These are phyloP conservation scores for Noccaea caerulescens DNA, from an alignment of 345 rosid genomes.

Conservation along the genomic window DNA sequence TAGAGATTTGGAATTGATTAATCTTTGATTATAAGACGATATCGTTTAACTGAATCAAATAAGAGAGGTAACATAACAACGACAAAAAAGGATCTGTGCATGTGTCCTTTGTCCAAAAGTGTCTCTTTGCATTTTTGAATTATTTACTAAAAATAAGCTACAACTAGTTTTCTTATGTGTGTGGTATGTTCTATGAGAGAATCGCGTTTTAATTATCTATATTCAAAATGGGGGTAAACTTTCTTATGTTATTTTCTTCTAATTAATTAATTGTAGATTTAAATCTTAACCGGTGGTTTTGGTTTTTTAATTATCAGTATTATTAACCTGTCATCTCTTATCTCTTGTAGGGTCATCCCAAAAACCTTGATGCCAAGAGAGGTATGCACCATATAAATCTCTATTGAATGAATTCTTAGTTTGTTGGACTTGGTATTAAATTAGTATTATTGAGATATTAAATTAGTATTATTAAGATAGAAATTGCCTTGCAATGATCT, in stretches of 20 bases:
- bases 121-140: conserved; percentile 33
- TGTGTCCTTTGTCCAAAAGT: conserved; percentile 36
- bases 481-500: conserved; percentile 42
- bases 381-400: conserved; percentile 52
- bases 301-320: not conserved
- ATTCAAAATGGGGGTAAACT: conserved; percentile 31
- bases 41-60: conserved; percentile 5
- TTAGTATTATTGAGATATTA: conserved; percentile 32
- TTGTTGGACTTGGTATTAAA: conserved; percentile 30
- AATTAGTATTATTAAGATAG: conserved; percentile 30
- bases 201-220: conserved; percentile 29
- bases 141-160: conserved; percentile 3
- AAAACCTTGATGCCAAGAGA: conserved; percentile 83
- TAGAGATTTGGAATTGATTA: conserved; percentile 22
- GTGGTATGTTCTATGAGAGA: conserved; percentile 19
- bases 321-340: conserved; percentile 20
- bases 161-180: conserved; percentile 25
- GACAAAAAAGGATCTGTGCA: conserved; percentile 43
- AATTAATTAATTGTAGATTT: conserved; percentile 3
- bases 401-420: not conserved
- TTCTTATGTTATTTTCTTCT: not conserved
- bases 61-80: conserved; percentile 33
- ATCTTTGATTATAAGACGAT: conserved; percentile 1
- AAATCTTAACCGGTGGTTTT: not conserved
- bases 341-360: conserved; percentile 77